These are phyloP conservation scores for Vitis hybrid DNA, from an alignment of 177 flowering plant species.

Conservation along the genomic window DNA sequence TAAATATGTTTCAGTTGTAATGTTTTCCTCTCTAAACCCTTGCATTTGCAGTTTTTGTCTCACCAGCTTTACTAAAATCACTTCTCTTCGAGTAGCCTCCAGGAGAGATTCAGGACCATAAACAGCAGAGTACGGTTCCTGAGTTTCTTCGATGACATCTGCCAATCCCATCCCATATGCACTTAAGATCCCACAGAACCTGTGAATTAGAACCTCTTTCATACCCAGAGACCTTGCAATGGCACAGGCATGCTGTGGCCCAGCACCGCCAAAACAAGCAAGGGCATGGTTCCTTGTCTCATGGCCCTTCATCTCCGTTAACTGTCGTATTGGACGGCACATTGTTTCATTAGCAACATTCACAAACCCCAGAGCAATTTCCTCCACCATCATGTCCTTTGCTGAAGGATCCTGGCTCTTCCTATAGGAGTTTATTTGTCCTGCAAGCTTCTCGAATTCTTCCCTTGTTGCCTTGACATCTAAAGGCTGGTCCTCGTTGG, in stretches of 20 bases:
- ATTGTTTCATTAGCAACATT: slow-evolving; percentile 99
- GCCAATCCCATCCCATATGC: slow-evolving; percentile 99
- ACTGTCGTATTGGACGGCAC: slow-evolving; percentile 97
- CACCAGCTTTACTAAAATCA: slow-evolving; percentile 53
- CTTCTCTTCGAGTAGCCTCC: slow-evolving; percentile 72
- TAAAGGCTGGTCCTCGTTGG: slow-evolving; percentile 83
- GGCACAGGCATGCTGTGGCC: slow-evolving; percentile 99
- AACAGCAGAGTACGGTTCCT: slow-evolving; percentile 88
- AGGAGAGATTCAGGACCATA: slow-evolving; percentile 62
- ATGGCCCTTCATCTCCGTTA: slow-evolving; percentile 98
- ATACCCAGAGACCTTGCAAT: slow-evolving; percentile 92
- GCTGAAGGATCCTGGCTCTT: slow-evolving; percentile 69
- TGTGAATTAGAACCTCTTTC: slow-evolving; percentile 89
- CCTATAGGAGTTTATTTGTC: slow-evolving; percentile 64
- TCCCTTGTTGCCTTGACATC: slow-evolving; percentile 66
- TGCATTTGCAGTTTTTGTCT: slow-evolving; percentile 64
- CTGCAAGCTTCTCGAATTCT: slow-evolving; percentile 78
- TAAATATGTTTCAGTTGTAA: slow-evolving; percentile 64
- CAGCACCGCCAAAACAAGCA: slow-evolving; percentile 99
- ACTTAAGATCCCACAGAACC: slow-evolving; percentile 93
- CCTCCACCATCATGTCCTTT: slow-evolving; percentile 89
- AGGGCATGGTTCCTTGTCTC: slow-evolving; percentile 94
- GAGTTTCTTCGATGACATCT: slow-evolving; percentile 94
- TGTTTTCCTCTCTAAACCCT: slow-evolving; percentile 68
- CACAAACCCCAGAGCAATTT: slow-evolving; percentile 92